Base-by-base conservation (phyloP, 2,329 filamentous ascomycete genomes). In the Ascochyta viciae-villosae region DNA sequence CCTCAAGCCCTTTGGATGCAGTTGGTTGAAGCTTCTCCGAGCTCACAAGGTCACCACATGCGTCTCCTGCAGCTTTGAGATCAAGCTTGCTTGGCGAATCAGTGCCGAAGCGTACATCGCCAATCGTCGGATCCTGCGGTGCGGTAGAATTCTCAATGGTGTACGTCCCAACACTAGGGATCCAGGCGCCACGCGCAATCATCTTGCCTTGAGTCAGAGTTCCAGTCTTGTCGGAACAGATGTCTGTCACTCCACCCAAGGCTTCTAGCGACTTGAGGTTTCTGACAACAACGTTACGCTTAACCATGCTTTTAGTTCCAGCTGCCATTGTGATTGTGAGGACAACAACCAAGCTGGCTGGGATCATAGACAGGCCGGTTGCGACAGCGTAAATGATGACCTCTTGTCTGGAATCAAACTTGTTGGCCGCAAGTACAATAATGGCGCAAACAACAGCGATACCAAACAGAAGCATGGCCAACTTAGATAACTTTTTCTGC, bases 151-250 rank as follows among this genome's bases (percentile, higher is more conserved):
- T 67, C 35, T 72, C 72, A 27, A 77, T 67, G 2, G 73, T 72
- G 54, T 76, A 76, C 0, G 73, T 75, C 13, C 75, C 75, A 8
- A 68, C 64, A 0, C 66, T 70, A 1, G 75, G 75, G 3, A 77
- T 68, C 74, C 74, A 77, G 3, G 68, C 74, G 49, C 72, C 72
- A 44, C 71, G 70, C 16, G 74, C 75, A 7, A 74, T 78, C 76
- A 78, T 78, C 64, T 77, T 77, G 61, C 78, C 78, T 52, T 65
- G 74, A 41, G 71, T 75, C 6, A 74, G 53, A 9, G 73, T 75
- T 9, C 73, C 73, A 4, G 73, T 75, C 63, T 75, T 75, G 57
- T 75, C 73, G 1, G 72, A 74, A 57, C 73, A 75, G 8, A 75
- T 67, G n/a, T 69, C 72, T 6, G 71, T 75, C 7, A 71, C 73